Evolutionary conservation across 495 filamentous ascomycete genomes (phyloP), one percentile per base, ranked within the genome.

Genomic region (Hypoxylon lenormandii): DNA sequence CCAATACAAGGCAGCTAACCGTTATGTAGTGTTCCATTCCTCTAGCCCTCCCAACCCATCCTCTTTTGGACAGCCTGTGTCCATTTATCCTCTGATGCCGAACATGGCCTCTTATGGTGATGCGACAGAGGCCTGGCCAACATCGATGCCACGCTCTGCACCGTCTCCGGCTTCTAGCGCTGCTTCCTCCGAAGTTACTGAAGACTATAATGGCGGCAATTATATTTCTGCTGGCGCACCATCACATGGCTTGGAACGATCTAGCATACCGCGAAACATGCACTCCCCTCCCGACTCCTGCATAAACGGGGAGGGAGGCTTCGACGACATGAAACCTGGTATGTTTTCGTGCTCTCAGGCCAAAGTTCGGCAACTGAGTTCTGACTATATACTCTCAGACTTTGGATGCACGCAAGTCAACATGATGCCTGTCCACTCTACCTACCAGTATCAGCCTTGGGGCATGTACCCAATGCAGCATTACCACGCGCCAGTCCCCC

Each of bases 101-200:
- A 70, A 66, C 47, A 60, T 72, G 22, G 45, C 50, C 15, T 28
- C 69, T 54, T 82, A 78, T 51, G 68, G 76, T 1, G 77, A 79
- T 49, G 70, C 72, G 12, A 77, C 76, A 38, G 78, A 79, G 8
- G 43, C 73, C 11, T 81, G 79, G 79, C 63, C 74, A 18, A 16
- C 72, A 18, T 58, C 66, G 11, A 70, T 79, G 11, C 53, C 73
- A 26, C 72, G 69, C 15, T 75, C 75, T 7, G 68, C 77, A 12
- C 59, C 75, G 13, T 81, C 80, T 28, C 76, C 75, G 7, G 80
- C 71, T 5, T 82, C 82, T 1, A 83, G 81, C 47, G 80, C 82
- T 2, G 71, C 77, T 0, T 80, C 81, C 0, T 80, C 80, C 16
- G 75, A 59, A 4, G 72, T 65, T 30, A 71, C 74, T 11, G 80